These are phyloP conservation scores for Phytophthora sp. DNA, from an alignment of 352 stramenopile genomes.

Conservation along the genomic window DNA sequence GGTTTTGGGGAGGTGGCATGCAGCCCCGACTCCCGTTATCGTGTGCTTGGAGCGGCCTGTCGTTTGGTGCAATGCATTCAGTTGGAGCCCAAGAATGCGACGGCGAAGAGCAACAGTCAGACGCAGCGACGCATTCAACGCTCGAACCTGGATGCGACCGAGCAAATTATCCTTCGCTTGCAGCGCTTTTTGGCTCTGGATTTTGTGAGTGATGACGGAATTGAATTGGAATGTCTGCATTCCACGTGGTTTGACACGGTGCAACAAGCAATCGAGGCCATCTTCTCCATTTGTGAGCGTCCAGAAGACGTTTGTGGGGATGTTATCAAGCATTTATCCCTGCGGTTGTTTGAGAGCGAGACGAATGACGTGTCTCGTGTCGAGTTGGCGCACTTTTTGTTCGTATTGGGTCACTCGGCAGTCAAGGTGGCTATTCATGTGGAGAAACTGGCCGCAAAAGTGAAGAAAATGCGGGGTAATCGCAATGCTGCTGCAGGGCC, in stretches of 20 bases:
- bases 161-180: constrained; percentile 90
- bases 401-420: constrained; percentile 95
- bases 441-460: constrained; percentile 87
- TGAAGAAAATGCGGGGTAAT: constrained; percentile 88
- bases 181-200: constrained; percentile 89
- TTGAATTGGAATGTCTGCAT: constrained; percentile 46
- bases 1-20: constrained; percentile 65
- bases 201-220: constrained; percentile 75
- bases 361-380: constrained; percentile 69
- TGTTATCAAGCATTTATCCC: constrained; percentile 72
- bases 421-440: constrained; percentile 95
- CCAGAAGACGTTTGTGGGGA: constrained; percentile 86
- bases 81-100: constrained; percentile 50
- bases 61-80: constrained; percentile 71
- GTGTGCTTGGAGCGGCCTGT: constrained; percentile 64
- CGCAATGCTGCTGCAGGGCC: constrained; percentile 42
- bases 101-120: constrained; percentile 42
- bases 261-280: constrained; percentile 92
- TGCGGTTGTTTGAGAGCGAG: constrained; percentile 68
- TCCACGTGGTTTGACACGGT: constrained; percentile 92
- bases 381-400: constrained; percentile 94
- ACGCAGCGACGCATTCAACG: constrained; percentile 59
- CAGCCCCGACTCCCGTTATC: constrained; percentile 53
- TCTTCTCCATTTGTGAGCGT: constrained; percentile 91
- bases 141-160: constrained; percentile 87